These are phyloP conservation scores for Coniferiporia weirii DNA, from an alignment of 1,284 basidiomycete genomes.

Conservation along the genomic window DNA sequence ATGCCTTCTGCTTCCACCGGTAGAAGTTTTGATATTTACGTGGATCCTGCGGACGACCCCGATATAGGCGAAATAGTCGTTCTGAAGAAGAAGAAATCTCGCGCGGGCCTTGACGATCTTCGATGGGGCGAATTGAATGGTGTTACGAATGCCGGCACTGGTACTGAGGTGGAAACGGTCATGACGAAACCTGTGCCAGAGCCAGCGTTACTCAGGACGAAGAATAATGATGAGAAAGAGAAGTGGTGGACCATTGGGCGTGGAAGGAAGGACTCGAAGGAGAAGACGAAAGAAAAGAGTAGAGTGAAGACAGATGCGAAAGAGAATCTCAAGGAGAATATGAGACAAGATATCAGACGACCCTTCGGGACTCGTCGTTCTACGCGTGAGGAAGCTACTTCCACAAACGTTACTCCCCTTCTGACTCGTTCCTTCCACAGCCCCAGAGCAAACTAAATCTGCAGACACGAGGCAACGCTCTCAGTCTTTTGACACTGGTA, in stretches of 20 bases:
- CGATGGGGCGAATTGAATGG: constrained; percentile 57
- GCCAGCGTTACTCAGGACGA: constrained; percentile 36
- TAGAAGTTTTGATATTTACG: constrained; percentile 63
- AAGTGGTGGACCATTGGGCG: constrained; percentile 78
- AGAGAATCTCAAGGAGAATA: constrained; percentile 41
- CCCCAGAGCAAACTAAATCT: constrained; percentile 41
- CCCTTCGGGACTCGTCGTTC: constrained; percentile 20
- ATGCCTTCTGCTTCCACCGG: constrained; percentile 33
- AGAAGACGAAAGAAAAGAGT: constrained; percentile 31
- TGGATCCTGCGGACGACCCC: constrained; percentile 59
- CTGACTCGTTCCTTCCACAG: constrained; percentile 26
- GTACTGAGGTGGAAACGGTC: constrained; percentile 31
- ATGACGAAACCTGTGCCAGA: constrained; percentile 24
- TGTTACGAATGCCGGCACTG: constrained; percentile 45
- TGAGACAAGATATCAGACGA: constrained; percentile 23
- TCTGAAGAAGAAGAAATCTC: constrained; percentile 74
- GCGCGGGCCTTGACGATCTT: constrained; percentile 57
- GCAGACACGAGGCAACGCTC: constrained; percentile 42
- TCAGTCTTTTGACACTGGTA: constrained; percentile 59
- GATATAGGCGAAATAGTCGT: constrained; percentile 66
- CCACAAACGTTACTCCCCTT: constrained; percentile 24
- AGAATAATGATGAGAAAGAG: constrained; percentile 50
- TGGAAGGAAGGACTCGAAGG: constrained; percentile 63
- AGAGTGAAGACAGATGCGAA: constrained; percentile 32
- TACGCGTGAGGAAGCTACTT: constrained; percentile 26